Evolutionary conservation across 2,329 filamentous ascomycete genomes (phyloP).

Genomic region (Fusarium sororula): DNA sequence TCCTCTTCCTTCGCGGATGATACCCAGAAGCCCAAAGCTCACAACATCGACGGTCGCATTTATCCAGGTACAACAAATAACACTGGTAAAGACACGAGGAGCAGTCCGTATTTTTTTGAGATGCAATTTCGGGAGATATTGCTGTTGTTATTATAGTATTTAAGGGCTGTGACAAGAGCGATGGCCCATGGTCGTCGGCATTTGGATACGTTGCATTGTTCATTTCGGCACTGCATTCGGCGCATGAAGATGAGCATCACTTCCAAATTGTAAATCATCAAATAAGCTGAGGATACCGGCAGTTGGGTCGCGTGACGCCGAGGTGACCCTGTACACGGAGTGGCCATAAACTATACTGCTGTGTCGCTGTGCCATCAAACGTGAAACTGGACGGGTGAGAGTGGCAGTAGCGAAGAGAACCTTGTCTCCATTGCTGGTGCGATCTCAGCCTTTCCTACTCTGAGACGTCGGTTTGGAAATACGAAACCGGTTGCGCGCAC

Average conservation of each 20-base stretch:
- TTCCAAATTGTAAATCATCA: neutral
- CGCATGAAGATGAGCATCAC: neutral
- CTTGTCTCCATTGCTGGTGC: no score
- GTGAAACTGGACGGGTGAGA: neutral
- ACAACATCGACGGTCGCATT: neutral
- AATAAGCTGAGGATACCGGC: no score
- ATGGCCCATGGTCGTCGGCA: neutral
- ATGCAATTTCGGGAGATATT: neutral
- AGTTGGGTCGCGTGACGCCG: no score
- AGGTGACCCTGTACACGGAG: neutral
- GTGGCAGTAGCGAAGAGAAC: neutral
- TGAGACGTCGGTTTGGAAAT: rapidly evolving
- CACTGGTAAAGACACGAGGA: neutral
- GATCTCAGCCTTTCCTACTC: neutral
- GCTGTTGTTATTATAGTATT: neutral
- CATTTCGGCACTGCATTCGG: neutral
- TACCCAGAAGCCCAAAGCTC: neutral
- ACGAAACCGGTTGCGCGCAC: neutral
- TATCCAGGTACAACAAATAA: neutral
- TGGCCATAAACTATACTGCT: neutral
- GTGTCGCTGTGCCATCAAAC: neutral
- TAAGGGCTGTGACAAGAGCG: neutral
- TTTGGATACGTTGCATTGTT: neutral
- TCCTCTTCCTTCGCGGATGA: neutral
- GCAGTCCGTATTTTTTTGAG: neutral